Percentiles rank a stretch among this genome's conserved stretches.
Evolutionary conservation across 164 flowering plant genomes (phyloP).

Genomic region (Santalum album): DNA sequence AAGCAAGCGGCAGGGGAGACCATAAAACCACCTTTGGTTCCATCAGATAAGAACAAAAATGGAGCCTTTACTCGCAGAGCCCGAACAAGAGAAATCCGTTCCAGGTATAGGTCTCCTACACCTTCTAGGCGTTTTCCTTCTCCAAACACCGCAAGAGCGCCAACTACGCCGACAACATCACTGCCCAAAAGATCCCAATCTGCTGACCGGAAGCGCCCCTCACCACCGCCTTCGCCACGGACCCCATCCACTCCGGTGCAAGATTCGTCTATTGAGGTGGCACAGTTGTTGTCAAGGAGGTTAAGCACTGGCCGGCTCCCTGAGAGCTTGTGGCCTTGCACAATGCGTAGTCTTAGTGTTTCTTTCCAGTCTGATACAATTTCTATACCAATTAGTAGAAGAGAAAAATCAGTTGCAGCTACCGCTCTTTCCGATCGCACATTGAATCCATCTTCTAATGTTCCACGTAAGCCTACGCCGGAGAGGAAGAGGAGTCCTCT

Average conservation of each 20-base stretch:
- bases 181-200: slow-evolving; percentile 62
- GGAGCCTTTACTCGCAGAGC: slow-evolving; percentile 14
- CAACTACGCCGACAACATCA: slow-evolving; percentile 19
- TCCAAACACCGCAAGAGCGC: slow-evolving; percentile 43
- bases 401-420: slow-evolving; percentile 49
- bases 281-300: slow-evolving; percentile 28
- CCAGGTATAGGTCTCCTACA: slow-evolving; percentile 65
- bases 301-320: slow-evolving; percentile 26
- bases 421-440: slow-evolving; percentile 43
- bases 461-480: slow-evolving; percentile 51
- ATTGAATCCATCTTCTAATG: slow-evolving; percentile 65
- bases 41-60: slow-evolving; percentile 41
- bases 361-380: slow-evolving; percentile 79
- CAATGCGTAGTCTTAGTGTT: slow-evolving; percentile 76
- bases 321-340: slow-evolving; percentile 88
- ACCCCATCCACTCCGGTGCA: slow-evolving; percentile 56
- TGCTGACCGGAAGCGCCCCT: slow-evolving; percentile 76
- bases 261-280: slow-evolving; percentile 38
- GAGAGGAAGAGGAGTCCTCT: slow-evolving; percentile 86
- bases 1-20: slow-evolving; percentile 37
- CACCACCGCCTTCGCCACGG: slow-evolving; percentile 59
- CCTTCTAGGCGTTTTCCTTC: slow-evolving; percentile 57
- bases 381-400: slow-evolving; percentile 63
- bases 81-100: slow-evolving; percentile 37
- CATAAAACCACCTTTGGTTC: slow-evolving; percentile 45